Conservation (phyloP, 768 basidiomycete genomes). For the Lactarius trivialis region DNA sequence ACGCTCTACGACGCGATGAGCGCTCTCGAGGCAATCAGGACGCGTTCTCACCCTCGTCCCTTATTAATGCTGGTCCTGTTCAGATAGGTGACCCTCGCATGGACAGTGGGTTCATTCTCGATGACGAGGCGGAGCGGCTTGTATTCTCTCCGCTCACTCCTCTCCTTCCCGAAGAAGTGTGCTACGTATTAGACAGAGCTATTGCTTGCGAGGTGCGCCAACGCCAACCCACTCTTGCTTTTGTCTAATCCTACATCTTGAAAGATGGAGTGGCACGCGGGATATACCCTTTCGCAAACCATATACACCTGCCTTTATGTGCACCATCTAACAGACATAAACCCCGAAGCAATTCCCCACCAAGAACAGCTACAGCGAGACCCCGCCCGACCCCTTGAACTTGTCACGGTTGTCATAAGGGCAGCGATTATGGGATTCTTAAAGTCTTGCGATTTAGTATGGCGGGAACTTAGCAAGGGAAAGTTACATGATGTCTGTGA, state of each 20-base stretch:
- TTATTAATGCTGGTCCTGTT: conserved; percentile 16
- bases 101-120: conserved; percentile 64
- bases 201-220: conserved; percentile 68
- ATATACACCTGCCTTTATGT: conserved; percentile 74
- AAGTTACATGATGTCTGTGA: conserved; percentile 62
- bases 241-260: conserved; percentile 18
- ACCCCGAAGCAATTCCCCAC: conserved; percentile 43
- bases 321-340: conserved; percentile 55
- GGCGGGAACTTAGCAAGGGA: conserved; percentile 75
- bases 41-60: conserved; percentile 20
- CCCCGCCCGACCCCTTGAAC: conserved; percentile 47
- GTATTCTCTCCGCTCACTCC: conserved; percentile 58
- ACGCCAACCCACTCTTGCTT: conserved; percentile 3
- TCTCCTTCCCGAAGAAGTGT: conserved; percentile 72
- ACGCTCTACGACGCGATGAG: conserved; percentile 89
- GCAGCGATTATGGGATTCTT: conserved; percentile 60
- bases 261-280: conserved; percentile 85
- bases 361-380: conserved; percentile 30
- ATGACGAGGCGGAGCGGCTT: conserved; percentile 35
- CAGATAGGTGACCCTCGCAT: conserved; percentile 88
- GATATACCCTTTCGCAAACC: conserved; percentile 80
- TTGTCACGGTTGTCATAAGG: conserved; percentile 63
- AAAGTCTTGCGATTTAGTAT: conserved; percentile 77
- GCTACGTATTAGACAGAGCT: conserved; percentile 79
- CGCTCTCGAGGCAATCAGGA: conserved; percentile 65